Conservation (phyloP, 2,329 filamentous ascomycete species). For the Fusarium concolor region DNA sequence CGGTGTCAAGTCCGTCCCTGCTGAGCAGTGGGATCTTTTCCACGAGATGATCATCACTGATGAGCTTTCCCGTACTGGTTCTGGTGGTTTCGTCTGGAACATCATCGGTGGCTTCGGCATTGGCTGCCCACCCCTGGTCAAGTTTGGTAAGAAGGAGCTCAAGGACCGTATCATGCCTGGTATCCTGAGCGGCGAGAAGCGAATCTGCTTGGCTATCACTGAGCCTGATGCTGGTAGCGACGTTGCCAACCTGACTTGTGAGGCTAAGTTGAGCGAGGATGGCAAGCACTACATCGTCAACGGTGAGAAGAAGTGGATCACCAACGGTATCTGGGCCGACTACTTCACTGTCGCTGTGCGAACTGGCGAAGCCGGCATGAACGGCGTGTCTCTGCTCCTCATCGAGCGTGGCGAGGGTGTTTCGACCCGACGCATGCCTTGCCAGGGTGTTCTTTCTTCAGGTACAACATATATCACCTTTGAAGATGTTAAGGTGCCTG, state of each 20-base stretch:
- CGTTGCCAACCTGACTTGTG: slow-evolving; percentile 94
- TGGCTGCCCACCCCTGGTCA: slow-evolving; percentile 89
- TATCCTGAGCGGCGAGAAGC: slow-evolving; percentile 91
- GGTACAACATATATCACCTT: slow-evolving; percentile 91
- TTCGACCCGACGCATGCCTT: slow-evolving; percentile 95
- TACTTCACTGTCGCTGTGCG: slow-evolving; percentile 98
- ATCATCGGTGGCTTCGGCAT: slow-evolving; percentile 97
- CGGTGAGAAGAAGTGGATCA: slow-evolving; percentile 99
- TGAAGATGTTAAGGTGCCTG: slow-evolving; percentile 98
- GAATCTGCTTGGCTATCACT: slow-evolving; percentile 96
- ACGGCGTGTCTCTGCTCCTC: slow-evolving; percentile 88
- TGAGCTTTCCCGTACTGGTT: slow-evolving; percentile 88
- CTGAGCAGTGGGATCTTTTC: slow-evolving; percentile 97
- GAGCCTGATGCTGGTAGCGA: slow-evolving; percentile 96
- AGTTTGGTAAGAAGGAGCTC: slow-evolving; percentile 88
- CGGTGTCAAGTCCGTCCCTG: slow-evolving; percentile 78
- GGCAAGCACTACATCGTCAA: slow-evolving; percentile 99
- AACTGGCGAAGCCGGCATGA: slow-evolving; percentile 90
- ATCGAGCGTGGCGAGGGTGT: slow-evolving; percentile 93
- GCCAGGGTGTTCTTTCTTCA: slow-evolving; percentile 91
- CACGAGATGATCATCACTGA: slow-evolving; percentile 97
- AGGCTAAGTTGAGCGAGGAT: slow-evolving; percentile 93
- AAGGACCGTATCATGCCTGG: slow-evolving; percentile 89
- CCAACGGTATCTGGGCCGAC: slow-evolving; percentile 95
- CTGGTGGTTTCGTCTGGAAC: slow-evolving; percentile 97